A percentile compares a stretch with the other conserved stretches of the same genome.
phyloP scores from a whole-genome alignment of 257 asterid genomes.

The Eucommia ulmoides region DNA sequence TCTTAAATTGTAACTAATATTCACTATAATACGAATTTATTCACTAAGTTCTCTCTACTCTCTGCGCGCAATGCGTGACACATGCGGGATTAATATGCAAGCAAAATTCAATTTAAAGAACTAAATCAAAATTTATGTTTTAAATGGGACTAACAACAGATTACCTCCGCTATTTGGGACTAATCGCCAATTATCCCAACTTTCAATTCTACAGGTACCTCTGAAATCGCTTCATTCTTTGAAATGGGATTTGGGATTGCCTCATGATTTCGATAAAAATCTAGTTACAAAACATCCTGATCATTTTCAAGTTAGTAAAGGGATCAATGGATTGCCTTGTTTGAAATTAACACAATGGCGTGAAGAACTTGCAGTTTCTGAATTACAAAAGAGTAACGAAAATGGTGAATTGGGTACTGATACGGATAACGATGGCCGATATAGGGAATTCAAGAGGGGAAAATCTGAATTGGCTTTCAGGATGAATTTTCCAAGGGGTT shows the following conservation, averaged over 20 bases:
- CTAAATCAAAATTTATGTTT: too few species aligned
- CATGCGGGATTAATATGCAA: too few species aligned
- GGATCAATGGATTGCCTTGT: conserved; percentile 43
- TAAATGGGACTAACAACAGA: too few species aligned
- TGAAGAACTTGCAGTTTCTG: conserved; percentile 60
- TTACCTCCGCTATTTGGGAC: too few species aligned
- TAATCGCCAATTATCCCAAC: too few species aligned
- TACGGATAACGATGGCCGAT: conserved; percentile 12
- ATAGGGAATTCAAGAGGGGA: conserved; percentile 66
- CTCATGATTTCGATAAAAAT: conserved; percentile 61
- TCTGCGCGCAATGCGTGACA: too few species aligned
- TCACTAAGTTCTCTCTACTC: too few species aligned
- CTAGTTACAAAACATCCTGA: conserved; percentile 45
- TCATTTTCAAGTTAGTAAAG: conserved; percentile 54
- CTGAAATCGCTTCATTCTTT: conserved; percentile 52
- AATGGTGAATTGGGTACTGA: conserved; percentile 16
- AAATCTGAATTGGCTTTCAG: conserved; percentile 72
- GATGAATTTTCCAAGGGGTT: conserved; percentile 91
- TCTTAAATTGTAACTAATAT: too few species aligned
- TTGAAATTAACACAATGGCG: conserved; percentile 61
- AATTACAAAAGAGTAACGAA: conserved; percentile 65
- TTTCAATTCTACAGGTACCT: conserved; percentile 51
- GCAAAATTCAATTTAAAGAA: too few species aligned
- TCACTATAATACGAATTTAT: too few species aligned
- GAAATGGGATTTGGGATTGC: conserved; percentile 94